Evolutionary conservation across 148 eudicot species (phyloP), one percentile per base, ranked within the genome.

Genomic region (Amaranthus cruentus): DNA sequence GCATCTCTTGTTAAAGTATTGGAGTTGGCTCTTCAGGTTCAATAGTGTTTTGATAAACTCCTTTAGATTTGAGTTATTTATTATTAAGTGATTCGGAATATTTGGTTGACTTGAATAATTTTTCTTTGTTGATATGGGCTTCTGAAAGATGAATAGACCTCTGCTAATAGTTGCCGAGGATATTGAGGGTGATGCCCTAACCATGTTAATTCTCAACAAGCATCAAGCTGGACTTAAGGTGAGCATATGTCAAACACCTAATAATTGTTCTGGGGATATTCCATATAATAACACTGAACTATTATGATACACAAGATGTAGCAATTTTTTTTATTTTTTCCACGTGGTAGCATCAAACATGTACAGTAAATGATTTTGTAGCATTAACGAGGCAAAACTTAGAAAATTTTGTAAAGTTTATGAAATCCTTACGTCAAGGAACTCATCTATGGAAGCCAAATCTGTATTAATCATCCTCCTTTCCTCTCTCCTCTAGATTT

Each of bases 161-260:
- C 75, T 94, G 76, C 81, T 94, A 69, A 88, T 94, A 66, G 91
- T 94, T 56, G 96, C 98, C 18, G 98, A 94, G 84, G 98, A 94
- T 87, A 78, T 94, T 69, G 98, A 89, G 76, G 88, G 90, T 80
- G 96, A 91, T 68, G 82, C 87, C 55, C 85, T 94, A 62, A 51
- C 93, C 47, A 76, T 94, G 88, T 88, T 94, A 62, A 80, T 94
- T 58, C 86, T 94, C 67, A 94, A 94, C 85, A 94, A 90, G 82
- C 96, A 89, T 79, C 94, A 84, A 57, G 96, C 87, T 71, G 97
- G 97, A 68, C 76, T 94, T 43, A 89, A 91, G 97, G 98, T 86
- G 83, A 79, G 66, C 47, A 66, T 28, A 28, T 73, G 44, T 62
- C 18, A 51, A 5, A 14, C 49, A 11, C 63, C 59, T 52, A 3